Conservation (phyloP, 768 basidiomycete genomes). For the Russula earlei region DNA sequence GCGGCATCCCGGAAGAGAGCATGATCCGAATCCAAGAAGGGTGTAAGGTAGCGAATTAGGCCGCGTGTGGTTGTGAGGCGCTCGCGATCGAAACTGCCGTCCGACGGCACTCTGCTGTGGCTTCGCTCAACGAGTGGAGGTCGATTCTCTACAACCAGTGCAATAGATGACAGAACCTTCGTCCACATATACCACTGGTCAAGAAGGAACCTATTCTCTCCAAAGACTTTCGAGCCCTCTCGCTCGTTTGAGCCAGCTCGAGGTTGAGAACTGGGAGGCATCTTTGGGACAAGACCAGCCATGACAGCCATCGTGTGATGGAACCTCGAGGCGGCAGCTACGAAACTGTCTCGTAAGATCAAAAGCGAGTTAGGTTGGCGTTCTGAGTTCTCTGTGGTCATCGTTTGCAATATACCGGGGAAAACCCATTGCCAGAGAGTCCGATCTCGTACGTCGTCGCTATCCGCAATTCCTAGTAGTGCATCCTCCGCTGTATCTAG, state of each 20-base stretch:
- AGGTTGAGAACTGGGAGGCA: slow-evolving; percentile 38
- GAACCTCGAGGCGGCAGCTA: slow-evolving; percentile 59
- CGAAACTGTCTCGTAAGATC: slow-evolving; percentile 53
- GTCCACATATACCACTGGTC: slow-evolving; percentile 83
- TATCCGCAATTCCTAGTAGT: slow-evolving; percentile 63
- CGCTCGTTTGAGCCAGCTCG: slow-evolving; percentile 37
- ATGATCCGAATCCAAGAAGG: slow-evolving; percentile 82
- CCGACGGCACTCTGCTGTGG: slow-evolving; percentile 61
- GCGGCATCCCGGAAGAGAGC: slow-evolving; percentile 76
- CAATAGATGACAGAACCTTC: slow-evolving; percentile 77
- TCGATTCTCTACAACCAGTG: slow-evolving; percentile 52
- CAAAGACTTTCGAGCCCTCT: slow-evolving; percentile 42
- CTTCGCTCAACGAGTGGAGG: slow-evolving; percentile 49
- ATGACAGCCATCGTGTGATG: slow-evolving; percentile 64
- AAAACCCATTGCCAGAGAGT: slow-evolving; percentile 69
- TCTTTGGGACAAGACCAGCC: slow-evolving; percentile 56
- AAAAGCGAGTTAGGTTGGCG: slow-evolving; percentile 36
- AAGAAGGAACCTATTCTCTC: slow-evolving; percentile 49
- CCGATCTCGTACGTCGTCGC: slow-evolving; percentile 54
- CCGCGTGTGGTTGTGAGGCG: slow-evolving; percentile 74
- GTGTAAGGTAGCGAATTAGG: slow-evolving; percentile 76
- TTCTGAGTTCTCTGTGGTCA: slow-evolving; percentile 34
- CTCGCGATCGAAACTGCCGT: slow-evolving; percentile 70
- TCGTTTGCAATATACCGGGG: slow-evolving; percentile 47
- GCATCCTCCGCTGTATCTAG: slow-evolving; percentile 46